Conservation (phyloP, 2,329 filamentous ascomycete species). For the Atkinsonella hypoxylon region DNA sequence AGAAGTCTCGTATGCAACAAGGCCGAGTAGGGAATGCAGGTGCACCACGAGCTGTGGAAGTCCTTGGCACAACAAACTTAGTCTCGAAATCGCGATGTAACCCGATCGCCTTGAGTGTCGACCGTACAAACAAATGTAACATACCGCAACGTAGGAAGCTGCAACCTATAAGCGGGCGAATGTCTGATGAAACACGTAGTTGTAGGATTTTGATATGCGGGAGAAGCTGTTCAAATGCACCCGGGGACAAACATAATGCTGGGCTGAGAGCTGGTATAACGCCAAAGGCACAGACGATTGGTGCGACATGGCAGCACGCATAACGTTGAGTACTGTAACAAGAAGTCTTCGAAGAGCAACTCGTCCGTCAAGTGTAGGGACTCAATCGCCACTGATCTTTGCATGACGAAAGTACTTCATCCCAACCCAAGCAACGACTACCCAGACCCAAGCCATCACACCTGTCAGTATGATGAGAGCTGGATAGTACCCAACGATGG, state of each 20-base stretch:
- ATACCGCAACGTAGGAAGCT: neutral
- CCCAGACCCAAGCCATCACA: slow-evolving; percentile 99
- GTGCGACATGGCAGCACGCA: neutral
- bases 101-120: neutral
- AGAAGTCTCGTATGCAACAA: too few species aligned
- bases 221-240: too few species aligned
- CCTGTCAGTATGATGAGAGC: slow-evolving; percentile 84
- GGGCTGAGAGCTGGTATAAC: too few species aligned
- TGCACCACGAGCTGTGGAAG: neutral
- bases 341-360: neutral
- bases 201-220: too few species aligned
- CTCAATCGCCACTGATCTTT: slow-evolving; percentile 61
- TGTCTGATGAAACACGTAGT: too few species aligned
- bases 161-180: too few species aligned
- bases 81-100: neutral
- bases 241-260: too few species aligned
- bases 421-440: slow-evolving; percentile 90
- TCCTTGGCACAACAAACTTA: neutral
- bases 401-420: slow-evolving; percentile 99
- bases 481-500: slow-evolving; percentile 95
- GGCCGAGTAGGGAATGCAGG: too few species aligned
- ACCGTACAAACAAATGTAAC: neutral
- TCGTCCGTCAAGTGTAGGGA: too few species aligned
- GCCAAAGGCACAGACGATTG: neutral
- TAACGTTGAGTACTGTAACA: neutral